Conservation (phyloP, 2,329 filamentous ascomycete genomes). For the Colletotrichum ledebouriae region DNA sequence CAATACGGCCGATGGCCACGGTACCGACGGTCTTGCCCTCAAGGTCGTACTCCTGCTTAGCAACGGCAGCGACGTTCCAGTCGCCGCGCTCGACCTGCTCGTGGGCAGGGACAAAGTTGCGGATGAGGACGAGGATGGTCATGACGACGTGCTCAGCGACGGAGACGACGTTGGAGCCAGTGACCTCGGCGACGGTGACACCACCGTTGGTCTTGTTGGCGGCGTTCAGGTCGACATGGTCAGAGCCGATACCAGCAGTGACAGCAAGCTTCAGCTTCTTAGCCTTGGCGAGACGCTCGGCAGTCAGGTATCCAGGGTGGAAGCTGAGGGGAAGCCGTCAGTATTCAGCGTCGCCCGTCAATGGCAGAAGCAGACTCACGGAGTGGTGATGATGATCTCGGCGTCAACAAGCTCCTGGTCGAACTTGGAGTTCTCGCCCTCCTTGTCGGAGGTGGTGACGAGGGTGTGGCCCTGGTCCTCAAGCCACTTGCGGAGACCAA, state of each 20-base stretch:
- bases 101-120: slow-evolving; percentile 98
- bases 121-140: slow-evolving; percentile 95
- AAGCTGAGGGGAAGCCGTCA: slow-evolving; percentile 69
- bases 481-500: slow-evolving; percentile 96
- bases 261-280: slow-evolving; percentile 99
- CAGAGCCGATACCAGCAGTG: slow-evolving; percentile 97
- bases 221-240: slow-evolving; percentile 96
- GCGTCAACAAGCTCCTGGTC: slow-evolving; percentile 97
- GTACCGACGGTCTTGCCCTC: slow-evolving; percentile 98
- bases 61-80: slow-evolving; percentile 95
- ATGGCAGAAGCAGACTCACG: slow-evolving; percentile 66
- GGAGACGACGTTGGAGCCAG: slow-evolving; percentile 97
- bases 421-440: slow-evolving; percentile 91
- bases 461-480: slow-evolving; percentile 97
- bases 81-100: slow-evolving; percentile 90
- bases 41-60: slow-evolving; percentile 98
- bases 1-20: slow-evolving; percentile 96
- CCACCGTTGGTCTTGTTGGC: slow-evolving; percentile 99
- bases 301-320: slow-evolving; percentile 97
- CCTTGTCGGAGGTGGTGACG: slow-evolving; percentile 97
- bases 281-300: slow-evolving; percentile 94
- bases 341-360: neutral
- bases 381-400: slow-evolving; percentile 99
- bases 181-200: slow-evolving; percentile 97
- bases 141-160: slow-evolving; percentile 99